Base-by-base conservation (phyloP, 257 asterid genomes). In the Gentiana dahurica region DNA sequence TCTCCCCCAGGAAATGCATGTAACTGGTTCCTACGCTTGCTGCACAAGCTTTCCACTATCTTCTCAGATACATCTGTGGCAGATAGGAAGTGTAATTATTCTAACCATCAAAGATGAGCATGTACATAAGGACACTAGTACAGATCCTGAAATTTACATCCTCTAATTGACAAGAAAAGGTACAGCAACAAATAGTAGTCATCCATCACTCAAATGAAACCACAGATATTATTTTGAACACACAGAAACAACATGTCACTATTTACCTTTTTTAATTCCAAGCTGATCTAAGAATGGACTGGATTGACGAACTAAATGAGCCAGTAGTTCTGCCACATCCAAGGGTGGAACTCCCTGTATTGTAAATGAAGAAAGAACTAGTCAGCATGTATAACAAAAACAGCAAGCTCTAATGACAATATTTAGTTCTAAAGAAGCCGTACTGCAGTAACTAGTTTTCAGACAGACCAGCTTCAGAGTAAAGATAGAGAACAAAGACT, bases 291-390 rank as follows among this genome's bases (percentile, higher is more conserved):
- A 80, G 60, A 88, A 73, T 48, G 95, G 95, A 70, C 91, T 84
- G 70, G 99, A 88, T 71, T 86, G 97, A 80, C 95, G 86, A 70
- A 92, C 94, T 38, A 92, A 77, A 72, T 81, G 77, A 11, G 99
- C 99, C 71, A 92, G 68, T 61, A 92, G 75, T 71, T 92, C 97
- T 32, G 97, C 84, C 50, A 84, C 87, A 79, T 86, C 99, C 57
- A 88, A 76, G 57, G 99, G 97, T 15, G 87, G 97, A 57, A 88
- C 91, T 62, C 87, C 99, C 99, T 92, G 77, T 43, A 65, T 62
- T 9, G 44, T 49, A 57, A 48, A 57, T 55, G 57, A 36, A 71
- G 58, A 9, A 58, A 59, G 48, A 35, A 66, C 35, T 35, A 63
- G 45, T 61, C 39, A 62, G 58, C 44, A 55, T 41, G 46, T 41